Base-by-base conservation (phyloP, 2,329 filamentous ascomycete genomes). In the Cercospora nicotianae region DNA sequence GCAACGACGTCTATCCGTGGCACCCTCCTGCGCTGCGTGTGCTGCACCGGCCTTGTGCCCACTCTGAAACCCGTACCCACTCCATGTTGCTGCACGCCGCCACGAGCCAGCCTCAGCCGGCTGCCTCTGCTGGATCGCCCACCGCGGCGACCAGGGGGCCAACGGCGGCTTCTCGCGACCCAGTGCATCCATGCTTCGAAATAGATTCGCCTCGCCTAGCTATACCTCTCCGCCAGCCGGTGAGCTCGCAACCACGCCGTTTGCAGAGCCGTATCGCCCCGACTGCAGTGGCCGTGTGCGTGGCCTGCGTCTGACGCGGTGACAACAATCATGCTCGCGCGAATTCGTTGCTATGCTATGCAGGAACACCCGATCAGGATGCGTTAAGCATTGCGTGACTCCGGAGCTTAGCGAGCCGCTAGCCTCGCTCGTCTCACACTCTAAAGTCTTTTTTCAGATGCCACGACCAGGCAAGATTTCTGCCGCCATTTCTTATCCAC, bases 391-490 rank as follows among this genome's bases (percentile, higher is more conserved):
- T 58, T 58, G 53, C 53, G 53, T 58, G 53, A 23, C 53, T 58
- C 20, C 45, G 53, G 53, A 58, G 53, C 53, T 58, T 58, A 58
- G 53, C 53, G 53, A 28, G 53, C 53, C 53, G 53, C 53, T 31
- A 31, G 53, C n/a, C 13, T 5, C 48, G 48, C 48, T 13, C 10
- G 48, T 53, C 26, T 58, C 30, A 28, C 48, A 30, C 26, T 20
- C 26, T 16, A 58, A 18, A 58, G 53, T 58, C 26, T 30, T 58
- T 58, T 33, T n/a, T 30, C 13, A 20, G 12, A 42, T 13, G 18
- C 45, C 45, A 31, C 9, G 20, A 8, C 26, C 26, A n/a, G 13
- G 16, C 26, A 58, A 16, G 20, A 58, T 30, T 12, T 20, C 26
- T n/a, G 16, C 26, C 20, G 53, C 53, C 53, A n/a, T 16, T 57